Evolutionary conservation across 176 grass and related monocot genomes (phyloP), one percentile per base, ranked within the genome.

Genomic region (Musa troglodytarum): DNA sequence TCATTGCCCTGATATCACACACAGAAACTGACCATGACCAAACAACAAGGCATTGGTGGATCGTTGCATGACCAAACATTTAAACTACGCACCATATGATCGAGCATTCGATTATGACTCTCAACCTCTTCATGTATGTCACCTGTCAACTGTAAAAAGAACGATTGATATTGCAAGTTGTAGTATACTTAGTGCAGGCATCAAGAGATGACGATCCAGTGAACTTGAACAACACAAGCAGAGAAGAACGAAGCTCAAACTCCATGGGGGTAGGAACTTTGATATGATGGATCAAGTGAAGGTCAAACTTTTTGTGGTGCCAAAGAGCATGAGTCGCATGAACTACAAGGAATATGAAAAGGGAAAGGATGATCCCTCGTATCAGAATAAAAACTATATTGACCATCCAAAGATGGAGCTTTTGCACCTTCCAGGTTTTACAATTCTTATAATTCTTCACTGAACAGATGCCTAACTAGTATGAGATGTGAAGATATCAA

Each of bases 121-220:
- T 91, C 84, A 69, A 94, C 95, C 75, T 98, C 95, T 83, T 89
- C 88, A 79, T 98, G 82, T 76, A 98, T 98, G 85, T 98, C 95
- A 52, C 95, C 95, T 55, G 95, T 89, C 76, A 98, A 79, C 95
- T 98, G 77, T 69, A 84, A 74, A 70, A 66, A 23, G 53, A 53
- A 88, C 50, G 68, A 80, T 50, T 53, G 25, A 66, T 22, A 68
- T 68, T 26, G 34, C 5, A 68, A 34, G 24, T 34, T 5, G 25
- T 68, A 16, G 57, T 8, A 61, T 20, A 21, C n/a, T n/a, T n/a
- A 9, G 57, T 15, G 3, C 16, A 61, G 17, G 57, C 17, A 61
- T 19, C 14, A 61, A 9, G 2, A n/a, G 57, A 61, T 57, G 1
- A 57, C 15, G 17, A 61, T 61, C 19, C 13, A 61, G 17, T 61